Base-by-base conservation (phyloP, 495 filamentous ascomycete genomes). In the Daldinia vernicosa region DNA sequence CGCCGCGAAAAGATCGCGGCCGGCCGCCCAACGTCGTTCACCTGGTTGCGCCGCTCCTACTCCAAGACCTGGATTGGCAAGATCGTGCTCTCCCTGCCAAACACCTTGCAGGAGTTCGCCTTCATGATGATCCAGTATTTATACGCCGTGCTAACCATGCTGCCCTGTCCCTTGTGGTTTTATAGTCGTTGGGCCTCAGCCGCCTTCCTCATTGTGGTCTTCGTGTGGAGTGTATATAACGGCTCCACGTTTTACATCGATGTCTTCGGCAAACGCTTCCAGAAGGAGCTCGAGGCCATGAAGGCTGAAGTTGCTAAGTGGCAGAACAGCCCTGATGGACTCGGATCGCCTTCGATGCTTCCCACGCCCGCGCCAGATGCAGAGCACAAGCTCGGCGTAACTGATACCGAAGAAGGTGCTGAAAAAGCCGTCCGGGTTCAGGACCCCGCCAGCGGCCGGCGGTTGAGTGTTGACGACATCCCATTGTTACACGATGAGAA, bases 181-280 rank as follows among this genome's bases (percentile, higher is more conserved):
- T 95, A 92, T 85, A 94, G 89, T 75, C 88, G 90, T 19, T 94
- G 90, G 87, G 87, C 90, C 1, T 95, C 92, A 47, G 90, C 89
- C 1, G 63, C 77, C 0, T 98, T 97, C 81, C 83, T 99, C 60
- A 79, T 89, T 5, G 82, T 86, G 8, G 87, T 99, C 19, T 98
- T 98, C 74, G 80, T 87, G 33, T 97, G 95, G 94, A 94, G 91
- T 72, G 88, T 97, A 55, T 93, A 97, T 79, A 99, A 99, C 70
- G 95, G 95, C 28, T 92, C 94, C 26, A 97, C 94, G 14, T 99
- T 91, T 77, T 99, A 99, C 78, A 97, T 98, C 77, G 95, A 99
- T 71, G 90, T 97, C 14, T 99, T 97, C 71, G 95, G 95, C 62
- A 97, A 91, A 76, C 89, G 94, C 5, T 98, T 98, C 84, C 92